These are phyloP conservation scores for Penicillium hesseltinei DNA, from an alignment of 2,329 filamentous ascomycete species.

Conservation along the genomic window DNA sequence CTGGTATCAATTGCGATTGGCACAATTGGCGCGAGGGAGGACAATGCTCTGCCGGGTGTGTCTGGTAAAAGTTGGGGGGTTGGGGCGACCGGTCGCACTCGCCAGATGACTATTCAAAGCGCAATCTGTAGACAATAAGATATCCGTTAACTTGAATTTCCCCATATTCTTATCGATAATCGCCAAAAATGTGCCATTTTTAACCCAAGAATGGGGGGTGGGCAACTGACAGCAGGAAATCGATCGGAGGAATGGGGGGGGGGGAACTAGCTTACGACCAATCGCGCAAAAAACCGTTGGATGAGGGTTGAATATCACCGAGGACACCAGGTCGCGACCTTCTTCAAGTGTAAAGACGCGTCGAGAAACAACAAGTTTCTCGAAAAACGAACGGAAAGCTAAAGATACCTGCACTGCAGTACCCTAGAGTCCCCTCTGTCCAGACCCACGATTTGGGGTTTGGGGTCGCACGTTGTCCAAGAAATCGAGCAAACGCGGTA, in stretches of 20 bases:
- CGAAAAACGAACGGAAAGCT: slow-evolving; percentile 17
- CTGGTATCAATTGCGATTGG: slow-evolving; percentile 26
- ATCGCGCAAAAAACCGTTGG: slow-evolving; percentile 14
- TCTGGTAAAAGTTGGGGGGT: slow-evolving; percentile 17
- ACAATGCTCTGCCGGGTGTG: slow-evolving; percentile 27
- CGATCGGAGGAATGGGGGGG: slow-evolving; percentile 27
- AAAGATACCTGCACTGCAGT: slow-evolving; percentile 34
- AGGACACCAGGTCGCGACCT: slow-evolving; percentile 24
- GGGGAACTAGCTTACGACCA: slow-evolving; percentile 16
- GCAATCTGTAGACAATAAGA: slow-evolving; percentile 18
- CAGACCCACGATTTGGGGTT: slow-evolving; percentile 21
- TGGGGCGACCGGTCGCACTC: slow-evolving; percentile 28
- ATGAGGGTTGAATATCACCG: slow-evolving; percentile 8
- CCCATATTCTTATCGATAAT: slow-evolving; percentile 19
- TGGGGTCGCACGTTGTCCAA: slow-evolving; percentile 24
- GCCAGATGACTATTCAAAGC: slow-evolving; percentile 21
- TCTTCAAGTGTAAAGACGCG: slow-evolving; percentile 14
- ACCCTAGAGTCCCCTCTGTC: slow-evolving; percentile 22
- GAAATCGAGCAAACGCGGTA: slow-evolving; percentile 25
- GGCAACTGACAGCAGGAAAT: slow-evolving; percentile 20
- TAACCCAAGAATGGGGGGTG: slow-evolving; percentile 12
- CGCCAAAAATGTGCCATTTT: slow-evolving; percentile 18
- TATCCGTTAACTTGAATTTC: slow-evolving; percentile 12
- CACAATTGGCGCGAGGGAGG: slow-evolving; percentile 21
- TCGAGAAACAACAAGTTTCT: slow-evolving; percentile 14